Evolutionary conservation across 176 grass and related monocot genomes (phyloP), one percentile per base, ranked within the genome.

Genomic region (Alloteropsis semialata): DNA sequence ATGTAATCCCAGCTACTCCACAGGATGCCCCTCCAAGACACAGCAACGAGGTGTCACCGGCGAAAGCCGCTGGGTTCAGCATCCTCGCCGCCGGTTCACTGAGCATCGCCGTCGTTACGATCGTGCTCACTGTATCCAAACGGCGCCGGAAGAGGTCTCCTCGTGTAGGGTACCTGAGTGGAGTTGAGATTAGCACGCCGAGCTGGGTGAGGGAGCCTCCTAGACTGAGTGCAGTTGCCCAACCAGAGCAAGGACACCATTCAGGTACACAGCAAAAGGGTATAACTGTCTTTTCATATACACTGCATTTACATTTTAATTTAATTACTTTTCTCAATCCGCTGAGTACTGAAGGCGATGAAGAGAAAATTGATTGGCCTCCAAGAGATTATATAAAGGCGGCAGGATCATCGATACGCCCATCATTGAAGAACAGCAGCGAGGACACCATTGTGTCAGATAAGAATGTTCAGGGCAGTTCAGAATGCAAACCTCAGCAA

Each of bases 31-130:
- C 22, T 33, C 21, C 24, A 8, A 64, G 54, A 32, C 71, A 83
- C 54, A 29, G 10, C 6, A 76, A 49, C 28, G 91, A 69, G 69
- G 58, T 87, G 56, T 91, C 84, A 7, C 65, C 29, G 51, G 60
- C 62, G 15, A 86, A 84, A 48, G 79, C 87, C 22, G 76, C 79
- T 33, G 86, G 83, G 16, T 86, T 62, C 78, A 82, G 81, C 5
- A 50, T 81, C 42, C 83, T 85, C 6, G 80, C 69, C 2, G 78
- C 84, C 28, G 29, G 65, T 57, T 58, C 75, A n/a, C 83, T 94
- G 19, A 72, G 44, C 36, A 21, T 91, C 32, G 50, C 50, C 0
- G 24, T 84, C 0, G 14, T 87, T 45, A 37, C 66, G 3, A 3
- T 69, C 48, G 49, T 84, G 54, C 69, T 94, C 13, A 30, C n/a